Evolutionary conservation across 306 rosid species (phyloP).

Genomic region (Cucumis cinereus): DNA sequence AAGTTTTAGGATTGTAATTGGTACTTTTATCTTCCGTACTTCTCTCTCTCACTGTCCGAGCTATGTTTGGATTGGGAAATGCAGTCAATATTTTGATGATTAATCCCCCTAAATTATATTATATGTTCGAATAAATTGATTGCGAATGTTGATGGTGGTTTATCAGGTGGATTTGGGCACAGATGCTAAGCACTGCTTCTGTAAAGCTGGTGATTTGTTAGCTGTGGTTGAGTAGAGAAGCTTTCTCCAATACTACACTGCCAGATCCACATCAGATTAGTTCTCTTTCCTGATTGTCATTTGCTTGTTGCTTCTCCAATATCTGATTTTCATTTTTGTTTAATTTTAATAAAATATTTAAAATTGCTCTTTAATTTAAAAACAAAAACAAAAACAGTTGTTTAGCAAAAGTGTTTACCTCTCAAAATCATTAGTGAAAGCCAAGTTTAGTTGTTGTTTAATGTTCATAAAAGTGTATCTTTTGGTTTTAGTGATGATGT

Average conservation of each 20-base stretch:
- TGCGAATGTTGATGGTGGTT: not conserved
- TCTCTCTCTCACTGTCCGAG: no score
- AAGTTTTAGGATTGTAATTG: no score
- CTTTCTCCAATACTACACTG: not conserved
- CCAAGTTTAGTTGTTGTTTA: not conserved
- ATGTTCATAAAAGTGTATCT: not conserved
- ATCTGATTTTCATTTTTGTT: not conserved
- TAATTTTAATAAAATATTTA: no score
- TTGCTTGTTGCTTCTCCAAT: not conserved
- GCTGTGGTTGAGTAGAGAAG: slow-evolving; percentile 63
- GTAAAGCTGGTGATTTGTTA: slow-evolving; percentile 64
- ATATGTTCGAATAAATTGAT: not conserved
- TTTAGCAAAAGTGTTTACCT: not conserved
- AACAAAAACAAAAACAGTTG: no score
- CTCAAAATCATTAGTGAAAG: no score
- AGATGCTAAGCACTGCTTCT: slow-evolving; percentile 70
- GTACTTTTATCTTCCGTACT: no score
- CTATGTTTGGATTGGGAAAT: no score
- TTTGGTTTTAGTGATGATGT: no score
- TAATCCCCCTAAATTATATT: not conserved
- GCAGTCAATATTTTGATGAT: not conserved
- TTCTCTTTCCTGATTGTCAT: not conserved
- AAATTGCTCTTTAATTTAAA: no score
- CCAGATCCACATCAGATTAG: not conserved
- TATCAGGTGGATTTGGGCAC: slow-evolving; percentile 86